These are phyloP conservation scores for Mucor irregularis DNA, from an alignment of 371 early-diverging fungal genomes.

Conservation along the genomic window DNA sequence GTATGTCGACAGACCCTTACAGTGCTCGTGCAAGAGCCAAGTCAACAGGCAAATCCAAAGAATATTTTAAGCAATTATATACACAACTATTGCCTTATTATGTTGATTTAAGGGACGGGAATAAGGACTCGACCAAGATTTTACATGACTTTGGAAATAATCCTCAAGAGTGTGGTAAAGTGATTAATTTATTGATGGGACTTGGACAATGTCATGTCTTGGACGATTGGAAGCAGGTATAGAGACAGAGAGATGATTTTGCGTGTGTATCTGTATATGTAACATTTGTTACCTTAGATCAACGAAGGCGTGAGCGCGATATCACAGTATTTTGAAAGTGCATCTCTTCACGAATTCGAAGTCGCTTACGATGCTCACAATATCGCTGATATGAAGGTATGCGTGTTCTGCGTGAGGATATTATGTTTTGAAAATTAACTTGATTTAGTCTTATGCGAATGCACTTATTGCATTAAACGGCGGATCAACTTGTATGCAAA, in stretches of 20 bases:
- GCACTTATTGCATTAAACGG: constrained; percentile 77
- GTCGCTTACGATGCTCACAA: constrained; percentile 74
- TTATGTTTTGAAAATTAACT: neutral
- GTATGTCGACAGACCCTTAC: constrained; percentile 58
- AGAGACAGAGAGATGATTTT: neutral
- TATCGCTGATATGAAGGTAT: constrained; percentile 66
- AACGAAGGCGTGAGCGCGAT: constrained; percentile 64
- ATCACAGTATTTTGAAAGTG: constrained; percentile 80
- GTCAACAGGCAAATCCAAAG: constrained; percentile 61
- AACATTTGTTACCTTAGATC: constrained; percentile 1
- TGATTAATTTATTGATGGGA: constrained; percentile 60
- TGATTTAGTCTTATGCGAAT: constrained; percentile 60
- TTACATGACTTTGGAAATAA: constrained; percentile 69
- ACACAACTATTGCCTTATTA: constrained; percentile 70
- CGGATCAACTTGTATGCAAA: constrained; percentile 74
- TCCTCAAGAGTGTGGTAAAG: constrained; percentile 66
- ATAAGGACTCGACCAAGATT: constrained; percentile 65
- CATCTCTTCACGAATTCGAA: constrained; percentile 79
- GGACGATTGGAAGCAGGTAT: constrained; percentile 54
- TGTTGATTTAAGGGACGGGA: constrained; percentile 62
- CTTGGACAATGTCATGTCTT: constrained; percentile 60
- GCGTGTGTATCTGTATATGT: neutral
- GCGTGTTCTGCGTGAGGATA: neutral
- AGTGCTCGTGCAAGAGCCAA: constrained; percentile 51
- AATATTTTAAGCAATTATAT: constrained; percentile 68